A percentile compares a stretch with the other conserved stretches of the same genome.
phyloP scores from a whole-genome alignment of 2,329 filamentous ascomycete species.

The Penicillium thymicola region DNA sequence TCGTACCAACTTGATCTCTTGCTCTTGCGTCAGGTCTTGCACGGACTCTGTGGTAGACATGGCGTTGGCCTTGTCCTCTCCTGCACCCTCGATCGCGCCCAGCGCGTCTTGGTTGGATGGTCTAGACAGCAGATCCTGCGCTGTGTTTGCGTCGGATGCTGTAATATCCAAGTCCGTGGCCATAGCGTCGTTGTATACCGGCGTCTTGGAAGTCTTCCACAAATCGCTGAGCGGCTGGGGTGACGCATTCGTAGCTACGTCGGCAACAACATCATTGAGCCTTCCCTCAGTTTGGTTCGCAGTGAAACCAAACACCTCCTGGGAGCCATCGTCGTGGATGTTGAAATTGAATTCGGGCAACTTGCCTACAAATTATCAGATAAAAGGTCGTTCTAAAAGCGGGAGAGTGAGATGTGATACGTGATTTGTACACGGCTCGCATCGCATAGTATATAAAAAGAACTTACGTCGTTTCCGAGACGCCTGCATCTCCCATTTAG shows the following conservation, averaged over 20 bases:
- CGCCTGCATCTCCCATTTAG: conserved; percentile 39
- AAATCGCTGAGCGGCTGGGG: conserved; percentile 4
- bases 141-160: conserved; percentile 8
- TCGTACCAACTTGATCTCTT: conserved; percentile 34
- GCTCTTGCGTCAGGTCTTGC: conserved; percentile 28
- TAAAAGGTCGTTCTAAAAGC: neutral
- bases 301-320: neutral
- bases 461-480: conserved; percentile 33
- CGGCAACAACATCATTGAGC: conserved; percentile 1
- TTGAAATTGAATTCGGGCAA: conserved; percentile 18
- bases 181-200: conserved; percentile 12
- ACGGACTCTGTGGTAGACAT: conserved; percentile 17
- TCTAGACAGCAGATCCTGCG: conserved; percentile 12
- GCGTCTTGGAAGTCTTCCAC: conserved; percentile 2
- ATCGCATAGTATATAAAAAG: neutral
- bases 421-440: neutral
- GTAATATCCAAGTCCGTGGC: neutral
- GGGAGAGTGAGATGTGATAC: too few species aligned
- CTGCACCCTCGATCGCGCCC: neutral
- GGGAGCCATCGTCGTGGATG: conserved; percentile 17
- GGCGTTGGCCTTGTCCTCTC: neutral
- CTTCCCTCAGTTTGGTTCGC: neutral
- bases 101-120: conserved; percentile 1
- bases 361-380: conserved; percentile 19
- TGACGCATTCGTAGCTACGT: conserved; percentile 11